These are phyloP conservation scores for Fusarium floridanum DNA, from an alignment of 2,329 filamentous ascomycete species.

Conservation along the genomic window DNA sequence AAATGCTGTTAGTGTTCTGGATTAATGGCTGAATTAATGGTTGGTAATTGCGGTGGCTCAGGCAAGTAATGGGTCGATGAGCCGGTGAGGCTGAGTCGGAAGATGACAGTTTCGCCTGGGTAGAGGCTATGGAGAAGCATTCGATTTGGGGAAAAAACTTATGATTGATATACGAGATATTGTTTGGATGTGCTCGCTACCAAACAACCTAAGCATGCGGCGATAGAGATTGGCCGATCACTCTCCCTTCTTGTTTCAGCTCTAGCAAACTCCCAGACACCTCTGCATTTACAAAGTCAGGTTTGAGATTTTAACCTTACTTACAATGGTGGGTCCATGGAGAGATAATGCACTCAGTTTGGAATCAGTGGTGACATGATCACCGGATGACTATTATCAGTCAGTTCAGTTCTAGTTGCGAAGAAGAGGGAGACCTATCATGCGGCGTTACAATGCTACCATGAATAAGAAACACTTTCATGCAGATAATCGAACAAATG, in stretches of 20 bases:
- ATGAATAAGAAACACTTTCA: neutral
- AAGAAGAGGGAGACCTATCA: neutral
- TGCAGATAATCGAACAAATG: neutral
- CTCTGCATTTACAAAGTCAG: neutral
- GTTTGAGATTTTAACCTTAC: neutral
- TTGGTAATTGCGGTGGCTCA: neutral
- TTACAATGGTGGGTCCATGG: neutral
- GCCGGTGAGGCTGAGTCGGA: neutral
- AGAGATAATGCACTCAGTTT: neutral
- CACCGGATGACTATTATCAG: neutral
- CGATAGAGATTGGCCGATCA: neutral
- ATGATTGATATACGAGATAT: neutral
- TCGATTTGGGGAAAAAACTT: neutral
- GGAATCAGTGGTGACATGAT: neutral
- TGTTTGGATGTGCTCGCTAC: neutral
- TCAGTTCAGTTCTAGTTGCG: neutral
- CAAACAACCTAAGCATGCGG: neutral
- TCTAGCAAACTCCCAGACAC: neutral
- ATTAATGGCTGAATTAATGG: neutral
- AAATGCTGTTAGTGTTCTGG: neutral
- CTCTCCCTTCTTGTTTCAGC: neutral
- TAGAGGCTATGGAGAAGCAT: neutral
- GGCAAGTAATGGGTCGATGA: neutral
- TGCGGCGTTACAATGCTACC: neutral
- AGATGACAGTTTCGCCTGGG: neutral